Conservation (phyloP, 2,329 filamentous ascomycete species). For the Penicillium palitans region DNA sequence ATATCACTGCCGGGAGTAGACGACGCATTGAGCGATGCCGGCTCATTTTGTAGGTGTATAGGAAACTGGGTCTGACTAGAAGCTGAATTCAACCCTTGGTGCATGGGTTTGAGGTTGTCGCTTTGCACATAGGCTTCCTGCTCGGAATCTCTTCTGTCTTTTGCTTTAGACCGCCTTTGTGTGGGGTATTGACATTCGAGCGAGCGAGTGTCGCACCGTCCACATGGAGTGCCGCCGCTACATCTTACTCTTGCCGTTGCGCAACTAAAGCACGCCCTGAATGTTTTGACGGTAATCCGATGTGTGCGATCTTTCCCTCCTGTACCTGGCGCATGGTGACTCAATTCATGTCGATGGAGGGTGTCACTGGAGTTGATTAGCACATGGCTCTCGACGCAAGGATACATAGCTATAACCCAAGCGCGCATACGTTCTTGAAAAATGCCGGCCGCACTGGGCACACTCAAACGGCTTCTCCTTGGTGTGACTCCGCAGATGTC, state of each 20-base stretch:
- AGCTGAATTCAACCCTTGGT: neutral
- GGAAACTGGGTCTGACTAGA: constrained; percentile 14
- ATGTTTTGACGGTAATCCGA: constrained; percentile 45
- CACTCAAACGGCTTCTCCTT: constrained; percentile 45
- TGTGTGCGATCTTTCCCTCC: constrained; percentile 39
- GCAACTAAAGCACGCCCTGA: constrained; percentile 43
- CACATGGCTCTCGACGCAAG: neutral
- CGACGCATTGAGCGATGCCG: neutral
- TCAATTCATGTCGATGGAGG: constrained; percentile 43
- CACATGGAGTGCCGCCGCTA: constrained; percentile 40
- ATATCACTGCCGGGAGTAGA: neutral
- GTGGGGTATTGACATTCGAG: constrained; percentile 44
- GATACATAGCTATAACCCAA: neutral
- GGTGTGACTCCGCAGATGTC: constrained; percentile 44
- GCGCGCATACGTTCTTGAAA: constrained; percentile 42
- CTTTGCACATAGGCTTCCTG: constrained; percentile 13
- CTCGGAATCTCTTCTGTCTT: constrained; percentile 20
- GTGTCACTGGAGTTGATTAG: constrained; percentile 33
- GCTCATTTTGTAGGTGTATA: neutral
- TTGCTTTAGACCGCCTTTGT: constrained; percentile 39
- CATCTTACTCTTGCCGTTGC: constrained; percentile 43
- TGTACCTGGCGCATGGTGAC: constrained; percentile 39
- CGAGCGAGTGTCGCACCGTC: constrained; percentile 39
- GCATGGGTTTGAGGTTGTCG: constrained; percentile 4
- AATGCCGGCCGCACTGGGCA: constrained; percentile 42